A percentile compares a stretch with the other conserved stretches of the same genome.
These are phyloP conservation scores for Erythrobasidium hasegawianum DNA, from an alignment of 1,284 basidiomycete species.

Conservation along the genomic window DNA sequence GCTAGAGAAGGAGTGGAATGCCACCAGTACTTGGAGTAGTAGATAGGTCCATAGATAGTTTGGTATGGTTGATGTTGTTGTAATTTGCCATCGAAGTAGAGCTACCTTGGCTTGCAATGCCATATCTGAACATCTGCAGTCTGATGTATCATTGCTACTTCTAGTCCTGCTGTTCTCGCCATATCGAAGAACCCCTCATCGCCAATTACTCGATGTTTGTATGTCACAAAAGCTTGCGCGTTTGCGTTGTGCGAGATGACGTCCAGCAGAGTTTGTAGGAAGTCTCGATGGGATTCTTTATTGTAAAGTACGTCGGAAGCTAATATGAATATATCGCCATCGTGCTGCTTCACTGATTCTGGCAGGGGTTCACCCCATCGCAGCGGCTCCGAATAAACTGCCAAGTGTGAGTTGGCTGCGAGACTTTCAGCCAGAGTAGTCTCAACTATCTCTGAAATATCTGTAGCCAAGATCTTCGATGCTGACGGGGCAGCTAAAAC, in stretches of 20 bases:
- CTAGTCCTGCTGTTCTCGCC: constrained; percentile 32
- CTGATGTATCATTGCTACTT: constrained; percentile 29
- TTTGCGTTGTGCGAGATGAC: constrained; percentile 17
- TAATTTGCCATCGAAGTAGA: not conserved
- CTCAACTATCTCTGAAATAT: constrained; percentile 39
- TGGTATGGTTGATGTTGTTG: not conserved
- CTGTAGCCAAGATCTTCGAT: constrained; percentile 35
- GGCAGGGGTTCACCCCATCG: constrained; percentile 31
- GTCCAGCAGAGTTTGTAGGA: constrained; percentile 39
- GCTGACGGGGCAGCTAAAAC: not conserved
- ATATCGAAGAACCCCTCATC: constrained; percentile 41
- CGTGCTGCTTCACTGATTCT: not conserved
- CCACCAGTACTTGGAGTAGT: not conserved
- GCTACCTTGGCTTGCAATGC: constrained; percentile 7
- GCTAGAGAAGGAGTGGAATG: constrained; percentile 3
- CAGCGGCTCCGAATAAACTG: constrained; percentile 14
- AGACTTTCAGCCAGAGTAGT: constrained; percentile 38
- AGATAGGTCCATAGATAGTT: not conserved
- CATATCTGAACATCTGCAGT: constrained; percentile 41
- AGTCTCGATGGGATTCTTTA: constrained; percentile 35
- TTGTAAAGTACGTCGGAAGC: constrained; percentile 45
- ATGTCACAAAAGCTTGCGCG: constrained; percentile 37
- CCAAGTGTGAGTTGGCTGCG: constrained; percentile 13
- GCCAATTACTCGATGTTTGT: constrained; percentile 40
- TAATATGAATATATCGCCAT: constrained; percentile 33